A percentile compares a stretch with the other conserved stretches of the same genome.
Evolutionary conservation across 1,284 basidiomycete genomes (phyloP).

Genomic region (Tremellales sp.): DNA sequence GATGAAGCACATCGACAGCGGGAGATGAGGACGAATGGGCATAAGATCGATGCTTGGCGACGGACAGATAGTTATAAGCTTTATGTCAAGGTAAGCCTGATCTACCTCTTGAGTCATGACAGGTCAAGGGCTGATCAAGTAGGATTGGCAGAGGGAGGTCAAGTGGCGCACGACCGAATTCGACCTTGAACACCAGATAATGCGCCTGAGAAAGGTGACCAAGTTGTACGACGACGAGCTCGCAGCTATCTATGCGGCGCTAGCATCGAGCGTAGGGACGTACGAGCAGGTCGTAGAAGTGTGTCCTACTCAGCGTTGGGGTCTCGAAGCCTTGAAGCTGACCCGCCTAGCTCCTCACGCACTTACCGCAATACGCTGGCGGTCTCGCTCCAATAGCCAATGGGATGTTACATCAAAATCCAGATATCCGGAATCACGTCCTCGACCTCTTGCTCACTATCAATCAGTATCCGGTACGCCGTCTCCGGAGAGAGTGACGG

Average conservation of each 20-base stretch:
- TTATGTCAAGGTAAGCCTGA: constrained; percentile 55
- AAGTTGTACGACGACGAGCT: constrained; percentile 63
- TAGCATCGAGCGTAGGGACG: constrained; percentile 64
- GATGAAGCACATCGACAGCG: constrained; percentile 59
- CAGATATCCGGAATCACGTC: constrained; percentile 67
- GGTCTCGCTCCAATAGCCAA: constrained; percentile 82
- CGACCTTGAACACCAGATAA: constrained; percentile 69
- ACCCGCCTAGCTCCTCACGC: constrained; percentile 67
- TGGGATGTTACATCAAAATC: constrained; percentile 81
- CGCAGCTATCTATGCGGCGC: constrained; percentile 66
- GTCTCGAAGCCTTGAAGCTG: constrained; percentile 4
- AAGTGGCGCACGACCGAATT: constrained; percentile 58
- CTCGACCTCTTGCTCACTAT: constrained; percentile 79
- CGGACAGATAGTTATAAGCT: constrained; percentile 63
- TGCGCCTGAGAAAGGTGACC: constrained; percentile 61
- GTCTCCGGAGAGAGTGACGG: too few relatives aligned
- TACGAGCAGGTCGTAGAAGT: constrained; percentile 91
- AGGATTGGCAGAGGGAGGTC: constrained; percentile 58
- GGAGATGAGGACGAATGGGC: constrained; percentile 65
- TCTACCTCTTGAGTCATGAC: not conserved
- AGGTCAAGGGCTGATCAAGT: constrained; percentile 1
- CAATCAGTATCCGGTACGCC: constrained; percentile 66
- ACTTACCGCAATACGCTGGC: constrained; percentile 70
- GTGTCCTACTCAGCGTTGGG: constrained; percentile 33
- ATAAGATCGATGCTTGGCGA: constrained; percentile 75